These are phyloP conservation scores for Fusarium sp. DNA, from an alignment of 2,329 filamentous ascomycete species.

Conservation along the genomic window DNA sequence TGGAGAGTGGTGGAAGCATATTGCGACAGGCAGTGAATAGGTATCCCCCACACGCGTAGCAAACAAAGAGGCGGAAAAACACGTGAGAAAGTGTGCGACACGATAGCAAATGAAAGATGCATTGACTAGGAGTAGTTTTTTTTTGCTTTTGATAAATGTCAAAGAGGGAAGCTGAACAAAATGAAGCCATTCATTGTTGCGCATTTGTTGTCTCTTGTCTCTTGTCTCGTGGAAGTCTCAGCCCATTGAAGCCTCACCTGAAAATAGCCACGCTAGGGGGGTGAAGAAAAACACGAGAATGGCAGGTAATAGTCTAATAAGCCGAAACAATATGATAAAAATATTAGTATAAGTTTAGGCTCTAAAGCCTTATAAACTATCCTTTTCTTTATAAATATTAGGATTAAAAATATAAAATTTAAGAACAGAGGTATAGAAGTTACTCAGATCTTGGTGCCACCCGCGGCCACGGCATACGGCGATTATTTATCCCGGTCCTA, in stretches of 20 bases:
- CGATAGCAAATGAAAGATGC: not conserved
- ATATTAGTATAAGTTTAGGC: no score
- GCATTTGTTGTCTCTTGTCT: conserved; percentile 9
- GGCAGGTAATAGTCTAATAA: no score
- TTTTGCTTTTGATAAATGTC: not conserved
- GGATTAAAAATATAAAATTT: no score
- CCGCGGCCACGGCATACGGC: conserved; percentile 14
- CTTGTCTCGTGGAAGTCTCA: not conserved
- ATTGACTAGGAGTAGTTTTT: conserved; percentile 3
- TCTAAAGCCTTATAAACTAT: no score
- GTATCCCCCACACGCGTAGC: not conserved
- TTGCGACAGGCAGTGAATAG: conserved; percentile 36
- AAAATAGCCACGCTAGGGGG: not conserved
- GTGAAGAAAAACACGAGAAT: no score
- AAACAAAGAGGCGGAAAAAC: not conserved
- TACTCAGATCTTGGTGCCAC: no score
- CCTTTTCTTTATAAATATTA: no score
- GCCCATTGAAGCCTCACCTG: not conserved
- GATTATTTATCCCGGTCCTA: conserved; percentile 28
- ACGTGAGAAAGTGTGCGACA: not conserved
- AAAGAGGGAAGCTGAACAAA: not conserved
- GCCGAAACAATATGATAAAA: no score
- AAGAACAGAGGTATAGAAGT: no score
- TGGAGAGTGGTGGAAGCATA: conserved; percentile 6
- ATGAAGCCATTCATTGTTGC: conserved; percentile 1